phyloP scores from a whole-genome alignment of 1,139 yeast genomes.

The Nakaseomyces bracarensis region DNA sequence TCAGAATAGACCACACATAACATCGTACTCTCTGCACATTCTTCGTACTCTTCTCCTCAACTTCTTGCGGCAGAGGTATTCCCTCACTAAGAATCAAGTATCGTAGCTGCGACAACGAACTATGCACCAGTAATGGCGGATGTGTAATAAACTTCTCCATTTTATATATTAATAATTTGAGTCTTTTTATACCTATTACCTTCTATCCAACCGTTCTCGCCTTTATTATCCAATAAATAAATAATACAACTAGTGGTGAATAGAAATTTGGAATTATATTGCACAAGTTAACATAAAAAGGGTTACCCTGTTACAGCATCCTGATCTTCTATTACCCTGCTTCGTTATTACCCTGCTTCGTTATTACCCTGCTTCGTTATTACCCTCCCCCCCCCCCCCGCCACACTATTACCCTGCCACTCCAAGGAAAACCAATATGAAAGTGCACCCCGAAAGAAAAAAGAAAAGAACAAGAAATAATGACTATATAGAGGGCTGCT shows the following conservation, averaged over 20 bases:
- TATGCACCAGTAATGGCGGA: conserved; percentile 43
- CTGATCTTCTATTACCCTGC: no score
- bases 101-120: conserved; percentile 70
- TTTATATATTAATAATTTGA: no score
- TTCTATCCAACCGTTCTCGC: neutral
- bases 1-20: conserved; percentile 75
- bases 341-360: no score
- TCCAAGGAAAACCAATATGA: no score
- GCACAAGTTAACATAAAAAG: no score
- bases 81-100: conserved; percentile 77
- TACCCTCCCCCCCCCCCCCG: neutral
- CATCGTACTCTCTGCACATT: conserved; percentile 53
- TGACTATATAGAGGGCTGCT: no score
- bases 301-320: no score
- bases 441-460: conserved; percentile 2
- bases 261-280: no score
- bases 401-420: neutral
- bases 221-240: neutral
- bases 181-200: no score
- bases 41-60: conserved; percentile 21
- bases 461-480: no score
- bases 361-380: no score
- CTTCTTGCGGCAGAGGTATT: conserved; percentile 41
- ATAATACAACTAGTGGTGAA: no score
- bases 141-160: conserved; percentile 27